Conservation (phyloP, 2,329 filamentous ascomycete species). For the Xylaria sp. region DNA sequence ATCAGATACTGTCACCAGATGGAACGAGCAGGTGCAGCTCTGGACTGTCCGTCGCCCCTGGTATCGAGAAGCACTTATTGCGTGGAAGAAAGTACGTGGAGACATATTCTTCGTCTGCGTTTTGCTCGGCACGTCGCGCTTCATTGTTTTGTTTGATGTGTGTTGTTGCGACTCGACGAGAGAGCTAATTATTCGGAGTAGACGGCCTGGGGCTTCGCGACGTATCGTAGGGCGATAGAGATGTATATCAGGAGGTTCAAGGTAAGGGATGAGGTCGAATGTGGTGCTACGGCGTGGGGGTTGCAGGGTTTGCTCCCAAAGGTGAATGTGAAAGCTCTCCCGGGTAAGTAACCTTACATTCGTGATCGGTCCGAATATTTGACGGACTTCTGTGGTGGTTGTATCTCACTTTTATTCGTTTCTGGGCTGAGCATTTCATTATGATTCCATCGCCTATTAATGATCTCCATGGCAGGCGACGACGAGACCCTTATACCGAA, state of each 20-base stretch:
- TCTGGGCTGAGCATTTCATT: background rate
- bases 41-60: conserved; percentile 10
- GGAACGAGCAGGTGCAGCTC: background rate
- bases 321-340: background rate
- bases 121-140: background rate
- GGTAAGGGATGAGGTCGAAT: background rate
- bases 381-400: background rate
- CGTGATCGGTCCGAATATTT: background rate
- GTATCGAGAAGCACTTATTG: background rate
- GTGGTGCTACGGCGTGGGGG: background rate
- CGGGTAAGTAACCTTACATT: background rate
- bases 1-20: background rate
- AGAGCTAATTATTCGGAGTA: background rate
- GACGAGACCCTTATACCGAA: background rate
- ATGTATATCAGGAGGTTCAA: background rate
- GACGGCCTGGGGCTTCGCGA: background rate
- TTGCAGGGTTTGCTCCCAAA: background rate
- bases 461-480: background rate
- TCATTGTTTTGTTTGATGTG: background rate
- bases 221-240: background rate
- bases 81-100: conserved; percentile 2
- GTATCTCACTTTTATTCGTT: background rate
- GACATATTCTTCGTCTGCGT: background rate
- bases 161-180: background rate
- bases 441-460: background rate